Base-by-base conservation (phyloP, 371 early-diverging fungal species). In the Phascolomyces articulosus region DNA sequence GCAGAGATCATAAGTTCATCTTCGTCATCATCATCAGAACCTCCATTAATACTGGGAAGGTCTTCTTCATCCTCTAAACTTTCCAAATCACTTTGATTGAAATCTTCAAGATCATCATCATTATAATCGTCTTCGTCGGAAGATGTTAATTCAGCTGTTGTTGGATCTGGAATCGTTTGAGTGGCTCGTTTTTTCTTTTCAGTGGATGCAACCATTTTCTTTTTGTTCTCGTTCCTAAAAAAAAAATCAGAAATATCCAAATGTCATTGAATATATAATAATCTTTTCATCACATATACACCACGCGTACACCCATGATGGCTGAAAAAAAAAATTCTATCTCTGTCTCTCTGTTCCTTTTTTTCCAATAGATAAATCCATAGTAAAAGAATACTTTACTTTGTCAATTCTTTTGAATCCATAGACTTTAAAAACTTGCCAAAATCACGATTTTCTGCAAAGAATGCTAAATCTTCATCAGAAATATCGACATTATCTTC, bases 401-500 rank as follows among this genome's bases (percentile, higher is more conserved):
- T 77, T 48, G 82, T 63, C 6, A 82, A 31, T 49, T 67, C 82
- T 44, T 77, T 78, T 2, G 70, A 28, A 55, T 74, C 70, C 66
- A 74, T 62, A 18, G 68, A 62, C 24, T 58, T 61, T 48, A 74
- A 64, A 61, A 74, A 74, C 47, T 51, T 54, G n/a, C 64, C 62
- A 62, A 73, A 74, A 9, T 65, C 66, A 40, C 65, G 44, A 28
- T 74, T 70, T 15, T 65, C 68, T 15, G 65, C 65, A 63, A 74
- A 74, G 60, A 87, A 89, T 62, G 83, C 87, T 26, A 88, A 75
- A 72, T 88, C 90, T 16, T 88, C 87, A n/a, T 87, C 87, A 20
- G 87, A 86, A 60, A 89, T 66, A 16, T 75, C 85, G 26, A 83
- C 62, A 48, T 89, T 86, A 1, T 77, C 75, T 3, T 71, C 75